A percentile compares a stretch with the other conserved stretches of the same genome.
Conservation (phyloP, 768 basidiomycete genomes). For the Hypholoma fasciculare region DNA sequence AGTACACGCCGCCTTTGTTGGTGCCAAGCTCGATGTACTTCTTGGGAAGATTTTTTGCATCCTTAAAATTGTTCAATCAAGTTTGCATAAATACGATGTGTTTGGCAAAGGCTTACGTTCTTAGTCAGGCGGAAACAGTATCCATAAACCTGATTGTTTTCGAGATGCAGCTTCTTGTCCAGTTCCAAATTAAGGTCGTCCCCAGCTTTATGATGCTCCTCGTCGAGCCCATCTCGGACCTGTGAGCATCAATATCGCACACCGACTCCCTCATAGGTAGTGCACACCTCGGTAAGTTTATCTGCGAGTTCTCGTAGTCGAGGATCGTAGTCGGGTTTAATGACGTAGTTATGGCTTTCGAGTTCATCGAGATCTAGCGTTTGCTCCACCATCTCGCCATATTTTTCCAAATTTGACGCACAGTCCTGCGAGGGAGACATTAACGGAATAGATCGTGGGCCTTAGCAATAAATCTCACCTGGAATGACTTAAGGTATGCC, state of each 20-base stretch:
- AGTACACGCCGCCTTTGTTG: slow-evolving; percentile 84
- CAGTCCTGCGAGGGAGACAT: slow-evolving; percentile 50
- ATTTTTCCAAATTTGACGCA: slow-evolving; percentile 65
- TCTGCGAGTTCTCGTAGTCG: slow-evolving; percentile 67
- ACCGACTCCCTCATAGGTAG: not conserved
- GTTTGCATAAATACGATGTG: not conserved
- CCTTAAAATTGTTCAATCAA: slow-evolving; percentile 45
- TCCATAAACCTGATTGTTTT: slow-evolving; percentile 86
- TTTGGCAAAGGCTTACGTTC: slow-evolving; percentile 55
- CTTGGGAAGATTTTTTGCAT: slow-evolving; percentile 70
- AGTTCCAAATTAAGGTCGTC: slow-evolving; percentile 76
- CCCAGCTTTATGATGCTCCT: slow-evolving; percentile 72
- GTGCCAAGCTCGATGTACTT: slow-evolving; percentile 84
- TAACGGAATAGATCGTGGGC: not conserved
- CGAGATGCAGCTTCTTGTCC: slow-evolving; percentile 94
- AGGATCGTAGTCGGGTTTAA: slow-evolving; percentile 89
- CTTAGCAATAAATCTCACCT: slow-evolving; percentile 57
- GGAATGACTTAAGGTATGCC: slow-evolving; percentile 60
- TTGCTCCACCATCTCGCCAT: slow-evolving; percentile 92
- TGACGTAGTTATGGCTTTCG: slow-evolving; percentile 83
- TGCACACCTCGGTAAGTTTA: slow-evolving; percentile 56
- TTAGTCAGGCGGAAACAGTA: slow-evolving; percentile 94
- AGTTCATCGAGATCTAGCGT: slow-evolving; percentile 91
- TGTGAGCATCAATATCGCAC: slow-evolving; percentile 16
- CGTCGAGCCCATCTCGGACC: slow-evolving; percentile 79